These are phyloP conservation scores for Azolla pinnata DNA, from an alignment of 75 land plant species.

Conservation along the genomic window DNA sequence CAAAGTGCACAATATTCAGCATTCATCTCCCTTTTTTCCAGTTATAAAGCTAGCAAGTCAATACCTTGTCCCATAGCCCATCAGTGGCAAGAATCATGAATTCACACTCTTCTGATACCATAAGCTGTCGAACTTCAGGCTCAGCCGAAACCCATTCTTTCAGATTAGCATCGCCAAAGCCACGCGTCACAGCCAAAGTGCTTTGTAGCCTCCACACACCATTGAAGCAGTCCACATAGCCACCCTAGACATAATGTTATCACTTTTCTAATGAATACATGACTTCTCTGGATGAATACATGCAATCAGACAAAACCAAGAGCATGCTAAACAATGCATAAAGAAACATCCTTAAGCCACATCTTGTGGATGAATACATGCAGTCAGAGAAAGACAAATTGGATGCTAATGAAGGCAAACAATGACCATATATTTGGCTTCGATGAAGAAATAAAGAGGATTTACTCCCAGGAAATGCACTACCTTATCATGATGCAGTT, in stretches of 20 bases:
- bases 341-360: background rate
- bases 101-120: conserved; percentile 36
- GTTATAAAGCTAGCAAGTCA: background rate
- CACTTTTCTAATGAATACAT: background rate
- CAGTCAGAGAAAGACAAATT: too few relatives aligned
- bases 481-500: background rate
- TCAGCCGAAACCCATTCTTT: conserved; percentile 59
- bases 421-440: background rate
- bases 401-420: background rate
- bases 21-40: too few relatives aligned
- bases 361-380: too few relatives aligned
- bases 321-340: background rate
- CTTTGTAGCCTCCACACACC: conserved; percentile 70
- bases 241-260: conserved; percentile 36
- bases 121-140: conserved; percentile 36
- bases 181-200: conserved; percentile 55
- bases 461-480: background rate
- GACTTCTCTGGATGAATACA: background rate
- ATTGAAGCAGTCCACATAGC: conserved; percentile 37
- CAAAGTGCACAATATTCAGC: too few relatives aligned
- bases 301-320: too few relatives aligned
- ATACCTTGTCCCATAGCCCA: conserved; percentile 75
- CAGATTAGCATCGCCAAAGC: conserved; percentile 53
- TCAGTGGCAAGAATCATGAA: conserved; percentile 65
- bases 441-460: background rate